Conservation (phyloP, 352 stramenopile species). For the Pythium vanterpoolii region DNA sequence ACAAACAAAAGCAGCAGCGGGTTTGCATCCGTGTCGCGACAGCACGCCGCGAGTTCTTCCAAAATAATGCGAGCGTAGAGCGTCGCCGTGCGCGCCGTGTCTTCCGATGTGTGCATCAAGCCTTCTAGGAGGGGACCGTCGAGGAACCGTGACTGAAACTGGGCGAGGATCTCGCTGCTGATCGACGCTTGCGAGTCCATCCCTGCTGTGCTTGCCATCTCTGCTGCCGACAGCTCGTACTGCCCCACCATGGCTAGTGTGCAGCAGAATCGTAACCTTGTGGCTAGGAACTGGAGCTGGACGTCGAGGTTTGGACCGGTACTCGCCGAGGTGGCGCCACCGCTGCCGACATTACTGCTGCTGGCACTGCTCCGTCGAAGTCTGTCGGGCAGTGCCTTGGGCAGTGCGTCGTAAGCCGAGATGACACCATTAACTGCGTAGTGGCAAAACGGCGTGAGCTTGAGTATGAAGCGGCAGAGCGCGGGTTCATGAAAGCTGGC, state of each 20-base stretch:
- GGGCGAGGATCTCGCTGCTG: conserved; percentile 63
- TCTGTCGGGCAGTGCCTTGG: conserved; percentile 53
- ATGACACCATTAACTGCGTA: conserved; percentile 86
- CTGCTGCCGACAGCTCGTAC: conserved; percentile 58
- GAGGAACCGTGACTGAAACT: conserved; percentile 73
- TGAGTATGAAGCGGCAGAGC: conserved; percentile 78
- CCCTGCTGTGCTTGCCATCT: conserved; percentile 28
- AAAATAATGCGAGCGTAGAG: conserved; percentile 78
- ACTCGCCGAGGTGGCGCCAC: conserved; percentile 28
- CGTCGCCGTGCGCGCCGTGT: conserved; percentile 53
- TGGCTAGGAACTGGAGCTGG: conserved; percentile 52
- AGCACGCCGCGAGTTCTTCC: conserved; percentile 74
- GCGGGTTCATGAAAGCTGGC: conserved; percentile 70
- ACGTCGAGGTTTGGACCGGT: conserved; percentile 13
- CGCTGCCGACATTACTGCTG: not conserved
- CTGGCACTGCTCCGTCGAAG: conserved; percentile 4
- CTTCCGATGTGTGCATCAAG: conserved; percentile 69
- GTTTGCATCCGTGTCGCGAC: conserved; percentile 64
- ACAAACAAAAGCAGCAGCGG: conserved; percentile 74
- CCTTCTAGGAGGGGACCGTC: conserved; percentile 62
- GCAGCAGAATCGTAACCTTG: conserved; percentile 79
- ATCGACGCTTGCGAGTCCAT: conserved; percentile 53
- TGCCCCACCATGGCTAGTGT: conserved; percentile 80
- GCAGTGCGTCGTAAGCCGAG: conserved; percentile 71
- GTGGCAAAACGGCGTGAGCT: conserved; percentile 85